Evolutionary conservation across 192 early-diverging fungal genomes (phyloP).

Genomic region (Gryganskiella cystojenkinii): DNA sequence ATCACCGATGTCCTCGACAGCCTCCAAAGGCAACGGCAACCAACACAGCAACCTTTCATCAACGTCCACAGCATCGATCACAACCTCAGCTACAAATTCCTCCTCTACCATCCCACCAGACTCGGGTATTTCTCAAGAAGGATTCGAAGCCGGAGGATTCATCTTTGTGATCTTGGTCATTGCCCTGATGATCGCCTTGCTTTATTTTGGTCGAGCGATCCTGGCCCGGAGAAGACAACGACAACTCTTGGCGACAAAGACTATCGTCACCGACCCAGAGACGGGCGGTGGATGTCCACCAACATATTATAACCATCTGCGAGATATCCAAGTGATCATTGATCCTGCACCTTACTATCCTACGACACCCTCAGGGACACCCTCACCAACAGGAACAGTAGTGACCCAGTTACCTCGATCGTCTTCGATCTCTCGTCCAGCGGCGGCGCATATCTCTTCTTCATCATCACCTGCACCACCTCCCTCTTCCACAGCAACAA

Average conservation of each 20-base stretch:
- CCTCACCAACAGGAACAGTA: too few species aligned
- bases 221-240: slow-evolving; percentile 11
- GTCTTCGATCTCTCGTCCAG: too few species aligned
- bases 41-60: too few species aligned
- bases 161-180: slow-evolving; percentile 19
- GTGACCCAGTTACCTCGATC: too few species aligned
- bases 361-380: too few species aligned
- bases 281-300: too few species aligned
- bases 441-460: too few species aligned
- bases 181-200: slow-evolving; percentile 4
- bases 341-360: not conserved
- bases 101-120: not conserved
- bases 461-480: not conserved
- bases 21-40: too few species aligned
- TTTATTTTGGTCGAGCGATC: slow-evolving; percentile 23
- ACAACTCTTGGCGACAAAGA: slow-evolving; percentile 6
- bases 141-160: slow-evolving; percentile 19
- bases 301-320: slow-evolving; percentile 5
- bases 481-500: not conserved
- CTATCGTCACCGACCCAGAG: not conserved
- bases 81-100: not conserved
- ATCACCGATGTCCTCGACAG: too few species aligned
- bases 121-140: not conserved
- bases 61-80: too few species aligned
- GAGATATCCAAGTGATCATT: slow-evolving; percentile 1